Percentiles rank a stretch among this genome's conserved stretches.
Evolutionary conservation across 2,329 filamentous ascomycete species (phyloP).

Genomic region (Monilinia aucupariae): DNA sequence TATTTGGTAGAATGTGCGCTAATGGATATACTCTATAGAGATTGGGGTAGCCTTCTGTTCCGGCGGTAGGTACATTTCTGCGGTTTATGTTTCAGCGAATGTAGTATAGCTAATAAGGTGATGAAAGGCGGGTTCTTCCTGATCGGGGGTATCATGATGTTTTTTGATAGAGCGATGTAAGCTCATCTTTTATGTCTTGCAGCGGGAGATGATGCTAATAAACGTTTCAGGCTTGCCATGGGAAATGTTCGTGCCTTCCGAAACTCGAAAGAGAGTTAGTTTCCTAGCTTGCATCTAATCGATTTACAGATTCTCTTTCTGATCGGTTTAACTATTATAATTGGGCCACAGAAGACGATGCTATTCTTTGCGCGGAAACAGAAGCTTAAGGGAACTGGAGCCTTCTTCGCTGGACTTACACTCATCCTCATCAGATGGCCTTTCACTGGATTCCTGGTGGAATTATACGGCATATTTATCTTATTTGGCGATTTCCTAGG

Average conservation of each 20-base stretch:
- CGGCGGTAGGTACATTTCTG: conserved; percentile 64
- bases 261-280: conserved; percentile 33
- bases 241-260: conserved; percentile 54
- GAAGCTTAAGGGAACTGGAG: conserved; percentile 85
- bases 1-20: conserved; percentile 23
- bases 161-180: conserved; percentile 95
- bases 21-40: conserved; percentile 51
- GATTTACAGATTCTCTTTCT: conserved; percentile 82
- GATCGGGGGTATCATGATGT: conserved; percentile 87
- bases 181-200: conserved; percentile 34
- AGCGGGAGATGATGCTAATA: neutral
- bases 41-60: conserved; percentile 97
- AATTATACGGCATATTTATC: conserved; percentile 87
- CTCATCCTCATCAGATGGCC: conserved; percentile 90
- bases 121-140: conserved; percentile 86
- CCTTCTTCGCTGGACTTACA: conserved; percentile 76
- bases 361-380: conserved; percentile 92
- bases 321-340: conserved; percentile 91
- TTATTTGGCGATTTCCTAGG: conserved; percentile 95
- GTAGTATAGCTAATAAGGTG: conserved; percentile 19
- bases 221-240: conserved; percentile 73
- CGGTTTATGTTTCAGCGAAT: conserved; percentile 22
- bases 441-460: conserved; percentile 81
- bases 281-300: conserved; percentile 42
- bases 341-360: conserved; percentile 84